A percentile compares a stretch with the other conserved stretches of the same genome.
Conservation (phyloP, 2,329 filamentous ascomycete species). For the Colletotrichum camelliae region DNA sequence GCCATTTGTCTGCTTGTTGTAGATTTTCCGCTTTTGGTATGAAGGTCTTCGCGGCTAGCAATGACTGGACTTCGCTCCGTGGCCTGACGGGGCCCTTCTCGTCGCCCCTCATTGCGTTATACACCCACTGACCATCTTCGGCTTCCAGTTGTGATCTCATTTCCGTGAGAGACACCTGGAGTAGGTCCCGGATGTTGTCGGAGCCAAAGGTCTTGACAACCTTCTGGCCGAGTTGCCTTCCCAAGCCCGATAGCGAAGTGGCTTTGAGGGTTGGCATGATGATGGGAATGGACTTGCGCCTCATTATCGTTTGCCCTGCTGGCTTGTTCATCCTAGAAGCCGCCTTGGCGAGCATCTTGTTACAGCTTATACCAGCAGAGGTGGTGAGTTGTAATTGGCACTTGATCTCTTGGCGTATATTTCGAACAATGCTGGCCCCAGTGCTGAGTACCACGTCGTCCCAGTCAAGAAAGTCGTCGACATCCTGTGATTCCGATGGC, state of each 20-base stretch:
- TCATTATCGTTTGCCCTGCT: neutral
- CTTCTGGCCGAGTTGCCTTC: neutral
- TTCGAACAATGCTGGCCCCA: neutral
- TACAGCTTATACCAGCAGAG: neutral
- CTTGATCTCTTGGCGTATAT: neutral
- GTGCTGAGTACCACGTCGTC: neutral
- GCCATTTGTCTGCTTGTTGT: neutral
- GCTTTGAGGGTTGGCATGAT: neutral
- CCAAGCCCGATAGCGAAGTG: neutral
- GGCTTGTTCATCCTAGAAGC: neutral
- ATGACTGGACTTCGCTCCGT: neutral
- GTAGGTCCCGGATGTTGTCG: neutral
- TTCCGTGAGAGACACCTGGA: neutral
- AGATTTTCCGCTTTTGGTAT: neutral
- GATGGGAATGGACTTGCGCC: neutral
- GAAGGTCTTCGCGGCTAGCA: neutral
- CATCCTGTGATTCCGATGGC: rapidly evolving
- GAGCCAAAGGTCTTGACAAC: neutral
- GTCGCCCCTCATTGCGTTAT: neutral
- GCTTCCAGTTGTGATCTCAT: neutral
- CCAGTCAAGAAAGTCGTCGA: neutral
- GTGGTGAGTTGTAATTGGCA: neutral
- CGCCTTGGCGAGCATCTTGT: neutral
- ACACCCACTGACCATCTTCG: neutral
- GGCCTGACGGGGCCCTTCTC: neutral